These are phyloP conservation scores for Rosa hybrid DNA, from an alignment of 331 rosid genomes.

Conservation along the genomic window DNA sequence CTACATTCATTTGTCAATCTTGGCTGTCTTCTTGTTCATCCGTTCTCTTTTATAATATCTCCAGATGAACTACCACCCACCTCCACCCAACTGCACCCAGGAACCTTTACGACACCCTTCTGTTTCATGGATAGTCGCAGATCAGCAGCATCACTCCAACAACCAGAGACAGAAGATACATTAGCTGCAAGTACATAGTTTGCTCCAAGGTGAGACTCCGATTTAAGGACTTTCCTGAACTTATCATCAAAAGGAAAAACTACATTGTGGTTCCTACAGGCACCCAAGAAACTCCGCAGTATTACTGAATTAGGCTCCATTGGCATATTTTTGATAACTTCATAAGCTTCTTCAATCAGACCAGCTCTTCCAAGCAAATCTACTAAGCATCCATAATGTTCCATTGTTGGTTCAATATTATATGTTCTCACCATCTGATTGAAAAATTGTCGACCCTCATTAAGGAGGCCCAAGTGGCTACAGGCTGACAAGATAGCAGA, in stretches of 20 bases:
- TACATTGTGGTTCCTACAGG: constrained; percentile 47
- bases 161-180: constrained; percentile 45
- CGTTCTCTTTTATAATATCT: not conserved
- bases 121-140: constrained; percentile 56
- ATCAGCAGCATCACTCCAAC: constrained; percentile 54
- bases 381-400: constrained; percentile 69
- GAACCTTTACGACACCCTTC: constrained; percentile 52
- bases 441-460: constrained; percentile 49
- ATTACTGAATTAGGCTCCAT: constrained; percentile 54
- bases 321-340: constrained; percentile 52
- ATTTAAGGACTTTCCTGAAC: constrained; percentile 35
- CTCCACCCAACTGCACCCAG: constrained; percentile 70
- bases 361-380: constrained; percentile 74
- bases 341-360: constrained; percentile 51
- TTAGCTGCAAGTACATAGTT: constrained; percentile 57
- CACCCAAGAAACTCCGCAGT: constrained; percentile 59
- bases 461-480: constrained; percentile 67
- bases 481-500: constrained; percentile 63
- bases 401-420: constrained; percentile 51
- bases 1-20: not conserved
- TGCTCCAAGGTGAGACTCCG: constrained; percentile 57
- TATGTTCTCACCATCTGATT: constrained; percentile 51
- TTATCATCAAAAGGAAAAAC: constrained; percentile 41
- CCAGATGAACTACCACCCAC: constrained; percentile 29
- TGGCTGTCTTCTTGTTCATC: not conserved